A percentile compares a stretch with the other conserved stretches of the same genome.
These are phyloP conservation scores for Conringia planisiliqua DNA, from an alignment of 345 rosid species.

Conservation along the genomic window DNA sequence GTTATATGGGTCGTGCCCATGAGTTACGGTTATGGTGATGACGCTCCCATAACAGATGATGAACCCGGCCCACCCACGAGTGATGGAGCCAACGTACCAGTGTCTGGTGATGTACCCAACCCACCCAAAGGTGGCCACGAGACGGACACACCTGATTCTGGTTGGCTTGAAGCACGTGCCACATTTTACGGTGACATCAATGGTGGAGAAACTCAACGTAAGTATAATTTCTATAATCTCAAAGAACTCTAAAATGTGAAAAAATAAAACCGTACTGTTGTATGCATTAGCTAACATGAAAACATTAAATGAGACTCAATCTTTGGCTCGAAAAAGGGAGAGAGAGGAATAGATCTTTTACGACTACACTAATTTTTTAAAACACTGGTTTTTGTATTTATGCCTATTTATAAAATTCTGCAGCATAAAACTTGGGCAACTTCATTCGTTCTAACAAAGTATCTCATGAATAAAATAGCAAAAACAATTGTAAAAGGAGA, in stretches of 20 bases:
- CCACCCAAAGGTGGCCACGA: not conserved
- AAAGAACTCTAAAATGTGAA: too few species aligned
- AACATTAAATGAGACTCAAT: not conserved
- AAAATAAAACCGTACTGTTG: too few species aligned
- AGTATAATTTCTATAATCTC: not conserved
- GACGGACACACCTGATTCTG: not conserved
- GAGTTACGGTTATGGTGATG: not conserved
- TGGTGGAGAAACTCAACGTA: slow-evolving; percentile 24
- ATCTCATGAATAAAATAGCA: too few species aligned
- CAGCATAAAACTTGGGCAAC: too few species aligned
- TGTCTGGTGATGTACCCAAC: not conserved
- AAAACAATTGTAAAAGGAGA: too few species aligned
- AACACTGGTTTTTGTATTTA: not conserved
- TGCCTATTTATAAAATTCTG: not conserved
- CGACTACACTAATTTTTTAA: not conserved
- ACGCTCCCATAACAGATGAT: not conserved
- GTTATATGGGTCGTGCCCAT: slow-evolving; percentile 10
- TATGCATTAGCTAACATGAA: not conserved
- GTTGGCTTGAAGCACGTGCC: slow-evolving; percentile 16
- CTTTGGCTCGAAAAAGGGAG: not conserved
- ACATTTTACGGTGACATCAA: slow-evolving; percentile 31
- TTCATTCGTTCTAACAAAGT: too few species aligned
- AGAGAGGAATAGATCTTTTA: not conserved
- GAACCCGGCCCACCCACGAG: too few species aligned
- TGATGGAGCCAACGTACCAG: too few species aligned